phyloP scores from a whole-genome alignment of 331 rosid genomes.

The Cydonia oblonga region DNA sequence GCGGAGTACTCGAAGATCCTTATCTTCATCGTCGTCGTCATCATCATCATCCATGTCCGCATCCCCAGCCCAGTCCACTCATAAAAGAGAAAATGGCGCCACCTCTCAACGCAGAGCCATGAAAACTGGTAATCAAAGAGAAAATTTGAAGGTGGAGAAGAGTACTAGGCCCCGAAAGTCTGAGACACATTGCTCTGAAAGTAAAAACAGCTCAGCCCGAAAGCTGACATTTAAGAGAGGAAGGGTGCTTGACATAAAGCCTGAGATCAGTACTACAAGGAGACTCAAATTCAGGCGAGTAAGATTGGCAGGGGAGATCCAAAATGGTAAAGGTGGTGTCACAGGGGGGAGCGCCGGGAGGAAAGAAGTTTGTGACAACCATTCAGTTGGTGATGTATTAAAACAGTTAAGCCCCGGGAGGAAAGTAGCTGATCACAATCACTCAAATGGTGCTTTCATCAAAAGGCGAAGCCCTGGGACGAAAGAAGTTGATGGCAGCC shows the following conservation, averaged over 20 bases:
- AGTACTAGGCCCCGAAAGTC: constrained; percentile 30
- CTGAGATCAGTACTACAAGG: constrained; percentile 40
- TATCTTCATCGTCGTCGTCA: constrained; percentile 15
- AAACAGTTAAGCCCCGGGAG: constrained; percentile 10
- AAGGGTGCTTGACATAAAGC: constrained; percentile 47
- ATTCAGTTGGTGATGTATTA: not conserved
- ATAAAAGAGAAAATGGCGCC: constrained; percentile 21
- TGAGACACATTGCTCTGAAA: constrained; percentile 24
- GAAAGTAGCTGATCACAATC: constrained; percentile 22
- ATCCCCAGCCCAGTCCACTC: constrained; percentile 15
- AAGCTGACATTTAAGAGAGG: constrained; percentile 59
- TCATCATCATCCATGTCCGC: constrained; percentile 16
- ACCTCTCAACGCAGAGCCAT: constrained; percentile 13
- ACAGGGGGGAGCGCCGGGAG: constrained; percentile 12
- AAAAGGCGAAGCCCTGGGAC: not conserved
- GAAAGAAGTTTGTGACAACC: constrained; percentile 22
- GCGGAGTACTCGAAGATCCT: constrained; percentile 9
- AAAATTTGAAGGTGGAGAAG: constrained; percentile 20
- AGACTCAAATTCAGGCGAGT: constrained; percentile 66
- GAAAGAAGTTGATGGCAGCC: constrained; percentile 11
- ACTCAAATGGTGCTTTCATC: not conserved
- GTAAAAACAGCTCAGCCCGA: constrained; percentile 16
- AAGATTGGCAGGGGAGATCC: constrained; percentile 28
- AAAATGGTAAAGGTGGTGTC: constrained; percentile 13
- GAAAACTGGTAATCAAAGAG: constrained; percentile 15